Evolutionary conservation across 768 basidiomycete species (phyloP).

Genomic region (Hygrophorus pudorinus): DNA sequence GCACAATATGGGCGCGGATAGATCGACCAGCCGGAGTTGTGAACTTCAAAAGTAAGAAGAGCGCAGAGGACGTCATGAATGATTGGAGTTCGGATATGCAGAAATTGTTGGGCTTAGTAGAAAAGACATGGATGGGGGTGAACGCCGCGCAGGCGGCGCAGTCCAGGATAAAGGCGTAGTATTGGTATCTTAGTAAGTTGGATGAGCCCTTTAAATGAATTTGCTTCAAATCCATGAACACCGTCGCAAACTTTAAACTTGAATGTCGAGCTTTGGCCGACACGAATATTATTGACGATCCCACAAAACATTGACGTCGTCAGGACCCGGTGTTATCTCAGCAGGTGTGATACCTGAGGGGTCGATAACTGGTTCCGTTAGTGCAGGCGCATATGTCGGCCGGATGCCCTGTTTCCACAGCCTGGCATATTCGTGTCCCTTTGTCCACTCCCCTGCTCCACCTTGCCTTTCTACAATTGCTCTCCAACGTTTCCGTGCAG

Average conservation of each 20-base stretch:
- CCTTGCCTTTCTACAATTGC: slow-evolving; percentile 42
- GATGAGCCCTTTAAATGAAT: slow-evolving; percentile 11
- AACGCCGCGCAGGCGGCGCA: slow-evolving; percentile 84
- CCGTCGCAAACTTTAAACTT: background rate
- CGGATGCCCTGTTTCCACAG: slow-evolving; percentile 63
- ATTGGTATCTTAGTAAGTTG: background rate
- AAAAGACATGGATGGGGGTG: slow-evolving; percentile 99
- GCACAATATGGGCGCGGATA: slow-evolving; percentile 87
- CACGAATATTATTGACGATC: background rate
- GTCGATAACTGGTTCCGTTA: slow-evolving; percentile 31
- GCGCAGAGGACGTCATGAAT: slow-evolving; percentile 90
- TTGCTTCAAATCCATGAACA: slow-evolving; percentile 1
- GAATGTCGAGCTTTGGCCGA: no score
- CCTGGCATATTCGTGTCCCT: slow-evolving; percentile 61
- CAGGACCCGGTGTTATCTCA: no score
- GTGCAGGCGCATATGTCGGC: slow-evolving; percentile 52
- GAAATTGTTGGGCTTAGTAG: slow-evolving; percentile 80
- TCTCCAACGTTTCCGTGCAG: slow-evolving; percentile 71
- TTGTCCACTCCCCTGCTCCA: slow-evolving; percentile 51
- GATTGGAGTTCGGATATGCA: slow-evolving; percentile 98
- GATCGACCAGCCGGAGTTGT: slow-evolving; percentile 89
- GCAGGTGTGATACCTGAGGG: slow-evolving; percentile 5
- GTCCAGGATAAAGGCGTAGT: slow-evolving; percentile 31
- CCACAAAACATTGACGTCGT: background rate
- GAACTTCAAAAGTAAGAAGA: slow-evolving; percentile 74